Evolutionary conservation across 139 green algal species (phyloP), one percentile per base, ranked within the genome.

Genomic region (Chlorella vulgaris): DNA sequence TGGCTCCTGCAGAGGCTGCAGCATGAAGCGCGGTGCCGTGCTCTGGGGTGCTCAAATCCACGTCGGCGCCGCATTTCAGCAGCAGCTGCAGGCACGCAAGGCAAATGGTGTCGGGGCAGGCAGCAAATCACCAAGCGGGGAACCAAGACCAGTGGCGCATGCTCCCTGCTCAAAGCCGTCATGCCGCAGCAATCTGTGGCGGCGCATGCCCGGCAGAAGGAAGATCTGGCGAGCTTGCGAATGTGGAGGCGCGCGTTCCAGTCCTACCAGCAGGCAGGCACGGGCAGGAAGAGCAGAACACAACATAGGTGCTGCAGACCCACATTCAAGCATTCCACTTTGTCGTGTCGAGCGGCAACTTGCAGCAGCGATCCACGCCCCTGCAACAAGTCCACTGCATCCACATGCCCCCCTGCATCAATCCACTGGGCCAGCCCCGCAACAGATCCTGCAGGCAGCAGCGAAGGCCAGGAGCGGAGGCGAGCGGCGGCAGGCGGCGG

Each of bases 281-380:
- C 13, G 15, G 15, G 47, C 47, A 58, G 15, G 47, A 10, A 58
- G 15, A 15, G 47, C 47, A 58, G 47, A 10, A 58, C 47, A 10
- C 47, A n/a, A n/a, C n/a, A n/a, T n/a, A n/a, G n/a, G n/a, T n/a
- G n/a, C n/a, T n/a, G n/a, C n/a, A 55, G 47, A 50, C 33, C 8
- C 69, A 77, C 70, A 43, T 77, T 77, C n/a, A 77, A 31, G 31
- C 70, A 65, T 22, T 77, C 70, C 18, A 63, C 70, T 40, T 77
- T 43, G 47, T 77, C 70, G 0, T 13, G 26, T 29, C 40, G 40
- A 13, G 70, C 70, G 5, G 70, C 70, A n/a, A 21, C 50, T 7
- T 77, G 70, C 70, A 77, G 47, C 70, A 77, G 70, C n/a, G 47
- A 47, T 4, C 70, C 70, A 10, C 70, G 43, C 31, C 70, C 70